Evolutionary conservation across 1,139 yeast species (phyloP), one percentile per base, ranked within the genome.

Genomic region (Pichia sp.): DNA sequence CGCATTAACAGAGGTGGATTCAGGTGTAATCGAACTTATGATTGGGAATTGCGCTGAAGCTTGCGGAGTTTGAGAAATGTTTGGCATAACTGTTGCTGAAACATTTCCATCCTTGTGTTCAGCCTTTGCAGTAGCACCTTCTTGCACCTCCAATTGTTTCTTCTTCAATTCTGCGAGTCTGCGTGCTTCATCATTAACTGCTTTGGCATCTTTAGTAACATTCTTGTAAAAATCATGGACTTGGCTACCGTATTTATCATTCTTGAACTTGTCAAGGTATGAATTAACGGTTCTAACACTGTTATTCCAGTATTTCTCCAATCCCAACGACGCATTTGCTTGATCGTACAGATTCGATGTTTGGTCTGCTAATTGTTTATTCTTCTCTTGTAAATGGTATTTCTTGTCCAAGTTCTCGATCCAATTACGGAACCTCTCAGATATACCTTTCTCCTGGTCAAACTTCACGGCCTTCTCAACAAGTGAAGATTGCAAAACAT

Each of bases 121-220:
- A 4, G 31, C 30, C n/a, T 35, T 28, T 17, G 32, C 20, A 7
- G 32, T 28, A 17, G 32, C 32, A 28, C 32, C 33, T 15, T 45
- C 32, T 53, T 70, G 68, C 14, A 28, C 32, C 5, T 28, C 20
- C 8, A 7, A n/a, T 28, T 28, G 32, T 17, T 28, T 15, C 32
- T 28, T 28, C 59, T 78, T 74, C 56, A 79, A 58, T 38, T 74
- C 79, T 20, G 82, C 82, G 56, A 83, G 68, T 54, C 91, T 69
- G 51, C 70, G 67, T 26, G 93, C 94, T 61, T 83, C 91, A 43
- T 67, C 69, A 60, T 84, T 89, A 38, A 83, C 84, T 43, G 76
- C 78, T 38, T 64, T 63, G 3, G 72, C 83, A 50, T 79, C 84
- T 45, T 67, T 66, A 12, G 73, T 74, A 34, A 77, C 68, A 31